Evolutionary conservation across 225 moss, liverwort and hornwort genomes (phyloP), one percentile per base, ranked within the genome.

Genomic region (Sphagnum contortum): DNA sequence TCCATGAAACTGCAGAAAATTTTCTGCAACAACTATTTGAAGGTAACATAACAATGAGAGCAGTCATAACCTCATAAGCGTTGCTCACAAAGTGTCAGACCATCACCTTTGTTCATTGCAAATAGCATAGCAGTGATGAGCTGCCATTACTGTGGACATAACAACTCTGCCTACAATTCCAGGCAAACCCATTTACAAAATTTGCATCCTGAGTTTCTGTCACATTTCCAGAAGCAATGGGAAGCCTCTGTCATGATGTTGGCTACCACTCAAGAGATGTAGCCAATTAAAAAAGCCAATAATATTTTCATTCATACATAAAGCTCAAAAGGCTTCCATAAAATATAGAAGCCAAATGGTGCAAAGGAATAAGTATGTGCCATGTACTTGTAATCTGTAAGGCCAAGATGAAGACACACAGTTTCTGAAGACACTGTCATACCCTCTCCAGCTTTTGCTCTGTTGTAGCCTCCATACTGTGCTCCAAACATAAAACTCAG

Each of bases 371-470:
- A 48, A 10, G 49, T 9, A 61, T 7, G 57, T 6, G 29, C 0
- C 29, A 29, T 80, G 75, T 80, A 94, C 94, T 87, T 92, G 87
- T 98, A 98, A 64, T 93, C 89, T 44, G 96, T 93, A 56, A 93
- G 85, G 66, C 96, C 96, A 29, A 98, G 77, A 61, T 73, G 90
- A 68, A 98, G 88, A 60, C 83, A 76, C 60, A 82, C 86, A 59
- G 76, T 87, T 14, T 29, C 29, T 29, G 75, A 74, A 51, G 79
- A 76, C 75, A 73, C 76, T 52, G 55, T 62, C 71, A 67, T 71
- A 62, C 79, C 86, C 59, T 84, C 77, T 64, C 74, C 66, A 65
- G 71, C 80, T 64, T 66, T 65, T 10, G 76, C 66, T 64, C 81
- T 78, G 58, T 75, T 71, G 58, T 84, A 82, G 9, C 94, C 91